Evolutionary conservation across 306 rosid genomes (phyloP).

Genomic region (Fragaria vesca): DNA sequence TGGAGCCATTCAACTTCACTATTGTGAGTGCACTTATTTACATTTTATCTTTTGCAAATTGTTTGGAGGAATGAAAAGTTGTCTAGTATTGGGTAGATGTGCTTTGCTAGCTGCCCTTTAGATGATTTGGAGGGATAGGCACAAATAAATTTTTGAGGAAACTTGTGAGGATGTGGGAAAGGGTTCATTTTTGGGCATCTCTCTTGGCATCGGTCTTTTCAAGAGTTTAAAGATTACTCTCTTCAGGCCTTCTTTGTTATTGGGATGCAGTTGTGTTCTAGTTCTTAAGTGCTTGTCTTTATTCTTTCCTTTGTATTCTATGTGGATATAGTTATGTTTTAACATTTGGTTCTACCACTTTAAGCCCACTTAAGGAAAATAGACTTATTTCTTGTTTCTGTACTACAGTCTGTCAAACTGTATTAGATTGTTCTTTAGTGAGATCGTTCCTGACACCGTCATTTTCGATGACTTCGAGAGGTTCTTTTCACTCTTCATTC

Average conservation of each 20-base stretch:
- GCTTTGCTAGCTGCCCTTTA: too few relatives aligned
- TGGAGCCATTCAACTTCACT: too few relatives aligned
- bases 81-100: too few relatives aligned
- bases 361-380: background rate
- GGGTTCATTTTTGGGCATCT: too few relatives aligned
- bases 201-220: too few relatives aligned
- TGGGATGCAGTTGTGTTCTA: background rate
- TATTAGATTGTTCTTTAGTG: background rate
- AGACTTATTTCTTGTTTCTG: background rate
- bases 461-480: conserved; percentile 89
- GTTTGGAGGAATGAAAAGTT: too few relatives aligned
- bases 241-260: background rate
- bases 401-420: background rate
- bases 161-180: too few relatives aligned
- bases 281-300: background rate
- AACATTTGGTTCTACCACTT: background rate
- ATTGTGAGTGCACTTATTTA: too few relatives aligned
- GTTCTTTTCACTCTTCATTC: conserved; percentile 16
- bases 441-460: conserved; percentile 54
- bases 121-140: too few relatives aligned
- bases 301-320: background rate
- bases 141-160: too few relatives aligned
- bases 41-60: too few relatives aligned
- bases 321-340: background rate
- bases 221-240: too few relatives aligned